Conservation (phyloP, 2,329 filamentous ascomycete genomes). For the Ophiostoma himal-ulmi region DNA sequence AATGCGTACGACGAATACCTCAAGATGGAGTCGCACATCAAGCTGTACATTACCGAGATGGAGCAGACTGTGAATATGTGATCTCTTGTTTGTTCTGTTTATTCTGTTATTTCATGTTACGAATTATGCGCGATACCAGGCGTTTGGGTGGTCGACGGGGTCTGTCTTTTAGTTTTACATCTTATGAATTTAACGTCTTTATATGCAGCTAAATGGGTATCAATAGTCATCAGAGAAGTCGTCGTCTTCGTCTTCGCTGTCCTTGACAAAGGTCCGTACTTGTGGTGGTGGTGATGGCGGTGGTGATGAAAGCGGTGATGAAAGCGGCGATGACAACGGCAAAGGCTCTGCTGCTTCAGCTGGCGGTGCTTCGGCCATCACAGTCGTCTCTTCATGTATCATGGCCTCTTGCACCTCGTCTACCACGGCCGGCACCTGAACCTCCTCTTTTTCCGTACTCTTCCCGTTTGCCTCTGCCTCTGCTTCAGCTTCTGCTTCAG, state of each 20-base stretch:
- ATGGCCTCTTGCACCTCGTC: not conserved
- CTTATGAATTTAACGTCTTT: not conserved
- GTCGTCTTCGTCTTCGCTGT: conserved; percentile 26
- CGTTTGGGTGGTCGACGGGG: not conserved
- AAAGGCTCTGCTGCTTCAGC: not conserved
- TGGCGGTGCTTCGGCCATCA: not conserved
- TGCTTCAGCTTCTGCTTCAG: not conserved
- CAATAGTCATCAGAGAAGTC: not conserved
- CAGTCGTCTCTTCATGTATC: not conserved
- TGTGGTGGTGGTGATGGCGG: not conserved
- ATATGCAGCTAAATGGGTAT: not conserved
- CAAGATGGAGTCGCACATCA: conserved; percentile 96
- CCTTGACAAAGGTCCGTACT: conserved; percentile 19
- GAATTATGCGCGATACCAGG: conserved; percentile 4
- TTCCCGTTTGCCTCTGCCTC: not conserved
- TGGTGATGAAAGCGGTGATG: not conserved
- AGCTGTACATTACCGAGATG: conserved; percentile 98
- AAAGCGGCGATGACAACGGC: not conserved
- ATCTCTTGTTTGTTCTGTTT: conserved; percentile 17
- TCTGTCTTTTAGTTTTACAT: not conserved
- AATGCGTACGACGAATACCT: conserved; percentile 88
- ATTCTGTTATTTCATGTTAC: conserved; percentile 19
- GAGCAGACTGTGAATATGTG: conserved; percentile 65
- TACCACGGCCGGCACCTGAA: too few relatives aligned
- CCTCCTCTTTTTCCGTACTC: too few relatives aligned